These are phyloP conservation scores for Colletotrichum somersetense DNA, from an alignment of 2,329 filamentous ascomycete species.

Conservation along the genomic window DNA sequence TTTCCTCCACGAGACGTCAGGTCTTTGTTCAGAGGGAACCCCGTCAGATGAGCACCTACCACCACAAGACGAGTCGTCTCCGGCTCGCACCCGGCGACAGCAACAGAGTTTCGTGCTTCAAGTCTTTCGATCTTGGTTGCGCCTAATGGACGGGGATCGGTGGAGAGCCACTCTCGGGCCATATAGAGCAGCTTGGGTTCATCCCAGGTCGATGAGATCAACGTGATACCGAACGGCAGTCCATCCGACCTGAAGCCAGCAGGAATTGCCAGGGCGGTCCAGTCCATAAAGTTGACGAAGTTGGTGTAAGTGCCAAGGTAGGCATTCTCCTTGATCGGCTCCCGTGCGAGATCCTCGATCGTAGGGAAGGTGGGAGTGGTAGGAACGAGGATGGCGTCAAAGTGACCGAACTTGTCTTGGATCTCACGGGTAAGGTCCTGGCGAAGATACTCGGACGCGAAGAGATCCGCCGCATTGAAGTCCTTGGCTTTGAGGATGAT, in stretches of 20 bases:
- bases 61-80: slow-evolving; percentile 46
- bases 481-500: slow-evolving; percentile 55
- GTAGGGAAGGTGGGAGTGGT: slow-evolving; percentile 67
- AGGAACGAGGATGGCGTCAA: slow-evolving; percentile 67
- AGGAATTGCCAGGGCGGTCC: slow-evolving; percentile 66
- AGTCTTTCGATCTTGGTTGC: slow-evolving; percentile 45
- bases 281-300: slow-evolving; percentile 71
- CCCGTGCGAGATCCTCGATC: slow-evolving; percentile 61
- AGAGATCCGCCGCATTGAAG: slow-evolving; percentile 61
- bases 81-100: slow-evolving; percentile 39
- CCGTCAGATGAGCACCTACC: slow-evolving; percentile 52
- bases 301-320: slow-evolving; percentile 69
- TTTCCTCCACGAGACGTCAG: slow-evolving; percentile 49
- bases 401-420: slow-evolving; percentile 54
- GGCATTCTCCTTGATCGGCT: slow-evolving; percentile 67
- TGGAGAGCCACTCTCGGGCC: slow-evolving; percentile 48
- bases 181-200: slow-evolving; percentile 49
- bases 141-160: slow-evolving; percentile 45
- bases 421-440: slow-evolving; percentile 57
- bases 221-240: slow-evolving; percentile 54
- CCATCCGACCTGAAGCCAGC: slow-evolving; percentile 57
- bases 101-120: slow-evolving; percentile 20
- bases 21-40: slow-evolving; percentile 52
- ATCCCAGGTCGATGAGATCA: slow-evolving; percentile 53
- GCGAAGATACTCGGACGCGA: slow-evolving; percentile 54